A percentile compares a stretch with the other conserved stretches of the same genome.
These are phyloP conservation scores for Ogataea pilisensis DNA, from an alignment of 805 yeast species.

Conservation along the genomic window DNA sequence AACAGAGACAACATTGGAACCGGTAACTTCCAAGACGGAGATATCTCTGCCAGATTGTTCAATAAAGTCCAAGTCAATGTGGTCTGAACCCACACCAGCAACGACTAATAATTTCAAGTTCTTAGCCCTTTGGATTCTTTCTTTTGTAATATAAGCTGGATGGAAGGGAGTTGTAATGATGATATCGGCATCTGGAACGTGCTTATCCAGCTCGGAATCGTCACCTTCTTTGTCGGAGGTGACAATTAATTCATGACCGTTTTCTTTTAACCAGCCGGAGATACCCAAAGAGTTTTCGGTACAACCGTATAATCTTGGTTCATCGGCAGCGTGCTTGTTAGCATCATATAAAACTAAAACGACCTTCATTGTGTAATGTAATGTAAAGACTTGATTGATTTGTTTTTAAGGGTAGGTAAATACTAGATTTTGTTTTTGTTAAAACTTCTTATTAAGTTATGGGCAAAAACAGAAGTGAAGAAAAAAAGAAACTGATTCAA, in stretches of 20 bases:
- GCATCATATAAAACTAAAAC: slow-evolving; percentile 58
- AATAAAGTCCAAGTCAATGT: slow-evolving; percentile 63
- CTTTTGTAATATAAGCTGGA: slow-evolving; percentile 70
- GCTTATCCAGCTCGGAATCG: slow-evolving; percentile 53
- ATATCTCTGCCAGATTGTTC: slow-evolving; percentile 56
- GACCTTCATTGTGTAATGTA: slow-evolving; percentile 33
- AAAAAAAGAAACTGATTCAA: neutral
- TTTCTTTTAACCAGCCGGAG: slow-evolving; percentile 53
- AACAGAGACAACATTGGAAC: slow-evolving; percentile 74
- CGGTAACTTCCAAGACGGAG: slow-evolving; percentile 76
- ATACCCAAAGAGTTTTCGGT: slow-evolving; percentile 75
- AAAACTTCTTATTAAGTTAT: neutral
- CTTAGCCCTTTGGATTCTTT: slow-evolving; percentile 64
- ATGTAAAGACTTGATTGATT: neutral
- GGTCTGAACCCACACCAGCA: slow-evolving; percentile 86
- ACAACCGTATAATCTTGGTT: slow-evolving; percentile 60
- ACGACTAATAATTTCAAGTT: slow-evolving; percentile 67
- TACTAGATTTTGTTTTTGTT: neutral
- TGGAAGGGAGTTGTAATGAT: slow-evolving; percentile 81
- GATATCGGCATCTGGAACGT: slow-evolving; percentile 68
- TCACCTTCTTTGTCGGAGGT: slow-evolving; percentile 69
- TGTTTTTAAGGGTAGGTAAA: neutral
- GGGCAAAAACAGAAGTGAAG: neutral
- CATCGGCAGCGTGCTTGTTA: slow-evolving; percentile 54
- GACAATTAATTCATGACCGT: slow-evolving; percentile 64